phyloP scores from a whole-genome alignment of 805 yeast species.

The Saturnispora hagleri region DNA sequence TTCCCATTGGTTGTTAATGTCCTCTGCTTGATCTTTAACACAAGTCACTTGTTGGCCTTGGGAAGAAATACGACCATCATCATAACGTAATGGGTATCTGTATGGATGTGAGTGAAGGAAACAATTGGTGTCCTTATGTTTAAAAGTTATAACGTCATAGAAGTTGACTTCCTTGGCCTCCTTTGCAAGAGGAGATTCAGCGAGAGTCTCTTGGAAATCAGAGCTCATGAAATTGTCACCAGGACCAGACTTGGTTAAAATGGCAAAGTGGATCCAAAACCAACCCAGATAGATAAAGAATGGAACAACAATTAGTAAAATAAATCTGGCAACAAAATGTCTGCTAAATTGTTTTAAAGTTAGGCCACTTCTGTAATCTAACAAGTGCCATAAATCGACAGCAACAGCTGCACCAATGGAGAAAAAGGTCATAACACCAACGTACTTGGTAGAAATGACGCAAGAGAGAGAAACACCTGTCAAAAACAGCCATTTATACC shows the following conservation, averaged over 20 bases:
- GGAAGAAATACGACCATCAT: slow-evolving; percentile 92
- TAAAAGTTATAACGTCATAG: slow-evolving; percentile 66
- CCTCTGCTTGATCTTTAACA: slow-evolving; percentile 44
- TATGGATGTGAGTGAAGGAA: slow-evolving; percentile 74
- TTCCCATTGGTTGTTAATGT: slow-evolving; percentile 76
- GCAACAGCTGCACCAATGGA: slow-evolving; percentile 82
- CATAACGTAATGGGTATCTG: slow-evolving; percentile 82
- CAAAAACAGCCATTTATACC: slow-evolving; percentile 83
- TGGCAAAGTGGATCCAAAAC: slow-evolving; percentile 85
- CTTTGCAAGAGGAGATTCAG: slow-evolving; percentile 69
- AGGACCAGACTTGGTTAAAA: slow-evolving; percentile 82
- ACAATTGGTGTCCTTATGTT: slow-evolving; percentile 72
- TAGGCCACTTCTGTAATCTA: slow-evolving; percentile 64
- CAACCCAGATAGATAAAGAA: slow-evolving; percentile 73
- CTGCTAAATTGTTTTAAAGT: slow-evolving; percentile 44
- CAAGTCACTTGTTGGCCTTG: slow-evolving; percentile 93
- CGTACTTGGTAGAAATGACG: slow-evolving; percentile 92
- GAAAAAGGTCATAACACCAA: slow-evolving; percentile 85
- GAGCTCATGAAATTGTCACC: slow-evolving; percentile 95
- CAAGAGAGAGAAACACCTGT: slow-evolving; percentile 86
- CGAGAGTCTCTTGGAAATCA: slow-evolving; percentile 86
- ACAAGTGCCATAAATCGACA: slow-evolving; percentile 79
- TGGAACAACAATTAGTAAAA: slow-evolving; percentile 69
- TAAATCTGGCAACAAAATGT: slow-evolving; percentile 70
- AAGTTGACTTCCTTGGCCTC: slow-evolving; percentile 66